Base-by-base conservation (phyloP, 306 rosid species). In the Sesbania bispinosa region DNA sequence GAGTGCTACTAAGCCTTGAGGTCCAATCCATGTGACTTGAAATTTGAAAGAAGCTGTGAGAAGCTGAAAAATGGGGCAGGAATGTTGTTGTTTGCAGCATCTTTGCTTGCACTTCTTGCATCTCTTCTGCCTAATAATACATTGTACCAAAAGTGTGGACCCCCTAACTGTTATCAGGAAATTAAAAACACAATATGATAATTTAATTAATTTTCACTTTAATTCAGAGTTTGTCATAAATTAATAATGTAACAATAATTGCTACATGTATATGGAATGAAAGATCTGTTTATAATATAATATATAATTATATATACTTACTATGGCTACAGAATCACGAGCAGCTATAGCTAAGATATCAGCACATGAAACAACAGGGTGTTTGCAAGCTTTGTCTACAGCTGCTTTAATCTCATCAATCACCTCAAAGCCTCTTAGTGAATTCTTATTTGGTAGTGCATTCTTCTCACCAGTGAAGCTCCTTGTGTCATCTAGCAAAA, bases 111-210 rank as follows among this genome's bases (percentile, higher is more conserved):
- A 2, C 20, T 81, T 60, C 47, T 77, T 4, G 82, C 42, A 11
- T 81, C 85, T 67, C 69, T 81, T 67, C 85, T 52, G 5, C 85
- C 85, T 13, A 77, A 30, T 26, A 38, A 23, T 7, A 81, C 85
- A 0, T 62, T 1, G 59, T 79, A 79, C 33, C 64, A 13, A 51
- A 64, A 27, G 1, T 2, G 73, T 51, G 2, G 73, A 36, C 85
- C 82, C 11, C 82, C 85, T 27, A 80, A 55, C 84, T 75, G 30
- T 23, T 52, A 3, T 19, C n/a, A 60, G 0, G 10, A 61, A 9
- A n/a, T n/a, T 11, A 30, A 8, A 0, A 35, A 7, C 7, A 5
- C 9, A 14, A 8, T 13, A 32, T 18, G 16, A 24, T 13, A 51
- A 32, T n/a, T n/a, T n/a, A n/a, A n/a, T n/a, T n/a, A n/a, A n/a